Conservation (phyloP, 208 protist species). For the Lotmaria passim region DNA sequence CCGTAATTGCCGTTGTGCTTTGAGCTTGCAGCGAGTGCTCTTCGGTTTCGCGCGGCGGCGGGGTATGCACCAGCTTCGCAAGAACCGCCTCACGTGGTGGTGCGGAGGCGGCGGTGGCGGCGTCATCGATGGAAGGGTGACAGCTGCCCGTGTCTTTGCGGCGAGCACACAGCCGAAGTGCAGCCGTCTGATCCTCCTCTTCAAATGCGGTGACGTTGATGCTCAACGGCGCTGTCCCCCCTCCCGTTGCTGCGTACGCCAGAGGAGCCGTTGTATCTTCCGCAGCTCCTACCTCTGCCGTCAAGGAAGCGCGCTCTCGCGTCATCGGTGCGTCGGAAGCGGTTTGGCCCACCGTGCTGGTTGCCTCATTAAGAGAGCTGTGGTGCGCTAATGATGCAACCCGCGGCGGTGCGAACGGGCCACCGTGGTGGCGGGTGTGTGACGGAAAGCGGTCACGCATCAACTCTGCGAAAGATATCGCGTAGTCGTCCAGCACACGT, state of each 20-base stretch:
- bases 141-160: background rate
- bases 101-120: background rate
- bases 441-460: background rate
- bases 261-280: background rate
- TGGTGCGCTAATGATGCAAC: too few relatives aligned
- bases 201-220: constrained; percentile 26
- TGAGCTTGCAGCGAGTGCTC: background rate
- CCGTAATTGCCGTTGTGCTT: background rate
- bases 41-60: background rate
- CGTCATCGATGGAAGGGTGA: background rate
- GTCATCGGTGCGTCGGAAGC: too few relatives aligned
- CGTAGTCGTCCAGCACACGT: constrained; percentile 32
- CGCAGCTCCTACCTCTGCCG: background rate
- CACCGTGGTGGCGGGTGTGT: too few relatives aligned
- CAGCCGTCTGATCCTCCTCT: constrained; percentile 1
- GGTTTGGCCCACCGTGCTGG: too few relatives aligned
- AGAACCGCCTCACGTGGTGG: background rate
- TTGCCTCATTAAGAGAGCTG: too few relatives aligned
- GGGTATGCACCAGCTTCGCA: background rate
- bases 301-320: too few relatives aligned
- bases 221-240: constrained; percentile 18
- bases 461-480: constrained; percentile 19
- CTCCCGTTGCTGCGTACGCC: background rate
- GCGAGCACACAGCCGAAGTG: background rate
- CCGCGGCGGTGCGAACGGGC: too few relatives aligned